Percentiles rank a stretch among this genome's conserved stretches.
Evolutionary conservation across 2,329 filamentous ascomycete genomes (phyloP).

Genomic region (Fusarium circinatum): DNA sequence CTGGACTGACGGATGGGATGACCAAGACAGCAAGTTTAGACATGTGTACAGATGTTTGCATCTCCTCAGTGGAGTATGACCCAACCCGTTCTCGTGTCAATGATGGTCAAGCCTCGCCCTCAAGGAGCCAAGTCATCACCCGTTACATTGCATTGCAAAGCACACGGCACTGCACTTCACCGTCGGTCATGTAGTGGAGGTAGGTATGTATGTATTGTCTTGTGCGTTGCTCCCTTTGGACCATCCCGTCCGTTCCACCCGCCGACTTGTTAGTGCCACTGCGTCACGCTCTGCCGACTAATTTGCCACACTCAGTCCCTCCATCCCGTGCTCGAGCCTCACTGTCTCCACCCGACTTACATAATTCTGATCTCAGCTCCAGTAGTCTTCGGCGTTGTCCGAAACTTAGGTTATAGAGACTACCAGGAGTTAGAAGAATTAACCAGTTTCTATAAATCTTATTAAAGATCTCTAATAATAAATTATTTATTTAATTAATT

Average conservation of each 20-base stretch:
- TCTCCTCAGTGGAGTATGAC: slow-evolving; percentile 1
- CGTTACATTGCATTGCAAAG: not conserved
- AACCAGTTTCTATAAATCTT: no score
- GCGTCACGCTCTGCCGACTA: slow-evolving; percentile 25
- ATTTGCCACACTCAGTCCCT: slow-evolving; percentile 33
- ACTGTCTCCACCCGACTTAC: slow-evolving; percentile 15
- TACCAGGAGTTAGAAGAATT: no score
- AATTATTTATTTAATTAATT: no score
- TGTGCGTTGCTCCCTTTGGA: not conserved
- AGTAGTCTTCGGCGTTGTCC: slow-evolving; percentile 37
- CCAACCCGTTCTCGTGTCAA: not conserved
- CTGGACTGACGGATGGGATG: slow-evolving; percentile 5
- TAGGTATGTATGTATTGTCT: not conserved
- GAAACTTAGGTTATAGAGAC: not conserved
- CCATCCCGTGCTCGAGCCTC: slow-evolving; percentile 8
- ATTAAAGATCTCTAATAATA: no score
- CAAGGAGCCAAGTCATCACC: not conserved
- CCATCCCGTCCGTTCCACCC: not conserved
- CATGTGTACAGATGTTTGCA: not conserved
- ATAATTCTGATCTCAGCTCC: slow-evolving; percentile 36
- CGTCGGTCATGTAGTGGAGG: not conserved
- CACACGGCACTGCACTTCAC: not conserved
- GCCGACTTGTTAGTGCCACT: slow-evolving; percentile 10
- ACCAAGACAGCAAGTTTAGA: not conserved
- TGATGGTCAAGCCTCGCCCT: not conserved